A percentile compares a stretch with the other conserved stretches of the same genome.
These are phyloP conservation scores for Ophiosphaerella korrae DNA, from an alignment of 2,329 filamentous ascomycete genomes.

Conservation along the genomic window DNA sequence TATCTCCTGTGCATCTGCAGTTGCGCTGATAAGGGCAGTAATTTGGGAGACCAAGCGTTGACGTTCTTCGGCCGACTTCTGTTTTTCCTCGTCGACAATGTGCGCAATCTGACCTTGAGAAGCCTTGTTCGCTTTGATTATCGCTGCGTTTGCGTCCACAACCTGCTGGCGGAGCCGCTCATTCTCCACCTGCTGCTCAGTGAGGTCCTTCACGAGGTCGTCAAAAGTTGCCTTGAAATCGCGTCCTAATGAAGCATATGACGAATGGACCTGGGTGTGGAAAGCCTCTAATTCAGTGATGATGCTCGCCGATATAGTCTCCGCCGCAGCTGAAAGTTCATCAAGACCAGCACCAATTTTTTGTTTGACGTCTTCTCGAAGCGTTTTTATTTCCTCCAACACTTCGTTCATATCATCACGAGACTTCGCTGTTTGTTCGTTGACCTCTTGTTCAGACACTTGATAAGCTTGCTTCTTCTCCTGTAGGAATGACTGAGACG, in stretches of 20 bases:
- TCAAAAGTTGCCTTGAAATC: slow-evolving; percentile 90
- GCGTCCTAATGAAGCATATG: slow-evolving; percentile 80
- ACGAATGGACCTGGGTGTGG: slow-evolving; percentile 78
- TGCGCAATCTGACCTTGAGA: slow-evolving; percentile 71
- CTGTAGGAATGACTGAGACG: slow-evolving; percentile 72
- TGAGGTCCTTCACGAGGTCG: slow-evolving; percentile 74
- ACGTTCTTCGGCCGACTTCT: slow-evolving; percentile 73
- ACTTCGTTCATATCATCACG: slow-evolving; percentile 89
- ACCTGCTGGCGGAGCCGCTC: slow-evolving; percentile 75
- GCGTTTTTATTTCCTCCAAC: slow-evolving; percentile 86
- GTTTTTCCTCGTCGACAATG: slow-evolving; percentile 76
- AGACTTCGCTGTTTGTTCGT: slow-evolving; percentile 69
- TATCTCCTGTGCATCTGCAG: slow-evolving; percentile 73
- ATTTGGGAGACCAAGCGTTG: slow-evolving; percentile 78
- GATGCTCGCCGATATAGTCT: slow-evolving; percentile 87
- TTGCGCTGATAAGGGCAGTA: slow-evolving; percentile 73
- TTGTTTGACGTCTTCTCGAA: slow-evolving; percentile 85
- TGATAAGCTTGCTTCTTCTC: slow-evolving; percentile 71
- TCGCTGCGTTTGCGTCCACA: slow-evolving; percentile 68
- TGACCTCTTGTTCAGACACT: slow-evolving; percentile 69
- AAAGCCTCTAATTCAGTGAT: slow-evolving; percentile 84
- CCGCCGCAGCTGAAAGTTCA: slow-evolving; percentile 80
- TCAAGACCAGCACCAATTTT: slow-evolving; percentile 84
- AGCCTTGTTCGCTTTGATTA: slow-evolving; percentile 70
- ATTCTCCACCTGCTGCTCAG: slow-evolving; percentile 76